A percentile compares a stretch with the other conserved stretches of the same genome.
phyloP scores from a whole-genome alignment of 148 eudicot genomes.

The Vaccinium macrocarpon region DNA sequence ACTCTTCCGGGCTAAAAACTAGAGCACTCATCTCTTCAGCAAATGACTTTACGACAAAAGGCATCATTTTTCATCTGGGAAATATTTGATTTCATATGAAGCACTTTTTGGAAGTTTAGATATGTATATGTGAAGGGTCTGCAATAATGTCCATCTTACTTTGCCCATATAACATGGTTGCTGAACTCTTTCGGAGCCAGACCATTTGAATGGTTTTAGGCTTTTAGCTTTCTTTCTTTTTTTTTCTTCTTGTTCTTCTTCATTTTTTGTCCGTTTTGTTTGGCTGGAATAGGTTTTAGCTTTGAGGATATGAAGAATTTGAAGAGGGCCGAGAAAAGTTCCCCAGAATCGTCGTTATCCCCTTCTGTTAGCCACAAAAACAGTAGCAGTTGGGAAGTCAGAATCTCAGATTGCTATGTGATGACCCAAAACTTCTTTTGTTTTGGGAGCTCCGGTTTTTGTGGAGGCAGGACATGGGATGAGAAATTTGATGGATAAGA shows the following conservation, averaged over 20 bases:
- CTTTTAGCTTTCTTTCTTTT: background rate
- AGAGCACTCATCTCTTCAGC: background rate
- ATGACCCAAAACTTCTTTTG: background rate
- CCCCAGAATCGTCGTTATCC: background rate
- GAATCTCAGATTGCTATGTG: background rate
- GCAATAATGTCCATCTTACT: background rate
- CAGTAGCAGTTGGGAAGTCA: background rate
- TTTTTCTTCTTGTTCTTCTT: background rate
- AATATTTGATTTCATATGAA: background rate
- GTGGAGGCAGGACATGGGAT: background rate
- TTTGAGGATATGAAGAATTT: background rate
- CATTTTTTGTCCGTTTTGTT: too few species aligned
- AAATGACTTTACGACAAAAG: constrained; percentile 3
- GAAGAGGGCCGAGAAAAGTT: background rate
- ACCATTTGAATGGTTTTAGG: background rate
- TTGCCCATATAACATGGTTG: background rate
- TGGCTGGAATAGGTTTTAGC: background rate
- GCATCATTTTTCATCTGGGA: background rate
- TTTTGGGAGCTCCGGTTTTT: background rate
- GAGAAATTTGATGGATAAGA: background rate
- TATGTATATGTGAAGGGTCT: background rate
- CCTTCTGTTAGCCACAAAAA: background rate
- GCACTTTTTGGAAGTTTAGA: background rate
- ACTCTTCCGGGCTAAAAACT: background rate
- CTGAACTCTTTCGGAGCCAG: background rate